Base-by-base conservation (phyloP, 1,139 yeast genomes). In the Saccharomyces hybrid region DNA sequence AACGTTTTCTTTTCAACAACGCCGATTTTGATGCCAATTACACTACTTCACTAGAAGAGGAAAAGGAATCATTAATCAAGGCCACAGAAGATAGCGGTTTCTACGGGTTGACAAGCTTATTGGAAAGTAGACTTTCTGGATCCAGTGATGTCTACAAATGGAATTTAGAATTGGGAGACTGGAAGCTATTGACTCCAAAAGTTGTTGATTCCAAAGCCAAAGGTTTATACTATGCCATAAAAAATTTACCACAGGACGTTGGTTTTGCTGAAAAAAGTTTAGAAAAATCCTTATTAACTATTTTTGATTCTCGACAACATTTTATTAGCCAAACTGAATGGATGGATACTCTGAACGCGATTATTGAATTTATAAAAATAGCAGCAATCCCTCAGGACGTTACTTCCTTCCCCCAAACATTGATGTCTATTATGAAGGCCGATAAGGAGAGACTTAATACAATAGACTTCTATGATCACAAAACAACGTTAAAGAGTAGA, bases 21-120 rank as follows among this genome's bases (percentile, higher is more conserved):
- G 90, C 88, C 0, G 58, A 67, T 1, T 75, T 79, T 55, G 91
- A 87, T 62, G 71, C 76, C 72, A 55, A 86, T 86, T 0, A 66
- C 79, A 57, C 67, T 74, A 51, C 85, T 86, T 0, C 64, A 79
- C 1, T 76, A 87, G 0, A 73, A 73, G 41, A 56, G 74, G 31
- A 65, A 72, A 11, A 66, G 70, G 46, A 67, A 65, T 26, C 55
- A 48, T 55, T 65, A 46, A 23, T 58, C 0, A 53, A 54, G 3
- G 54, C 62, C 5, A 53, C 60, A 3, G 58, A 60, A 3, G 42
- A 42, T 3, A 62, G 59, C 53, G 70, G 71, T 5, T 64, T 71
- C 47, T 60, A 58, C 49, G 67, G 66, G 4, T 32, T 68, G 25
- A 58, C 67, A 6, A 58, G 60, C 19, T 56, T 57, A 5, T 46